phyloP scores from a whole-genome alignment of 257 asterid genomes.

The Nicotiana undulata region DNA sequence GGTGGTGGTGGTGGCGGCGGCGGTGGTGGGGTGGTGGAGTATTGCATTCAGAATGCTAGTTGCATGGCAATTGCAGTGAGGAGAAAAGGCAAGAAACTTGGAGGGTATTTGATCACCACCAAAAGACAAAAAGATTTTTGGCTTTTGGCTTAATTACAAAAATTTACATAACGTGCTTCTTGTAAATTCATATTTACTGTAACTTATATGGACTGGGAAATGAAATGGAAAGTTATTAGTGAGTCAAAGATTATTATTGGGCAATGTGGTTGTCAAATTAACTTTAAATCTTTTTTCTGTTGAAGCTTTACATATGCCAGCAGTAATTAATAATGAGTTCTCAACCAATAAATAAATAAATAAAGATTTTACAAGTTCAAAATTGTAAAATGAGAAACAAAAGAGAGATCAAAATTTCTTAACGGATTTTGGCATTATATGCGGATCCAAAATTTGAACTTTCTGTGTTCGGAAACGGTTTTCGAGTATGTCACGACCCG shows the following conservation, averaged over 20 bases:
- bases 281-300: neutral
- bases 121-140: slow-evolving; percentile 75
- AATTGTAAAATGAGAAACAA: no score
- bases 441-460: no score
- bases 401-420: no score
- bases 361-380: neutral
- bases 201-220: neutral
- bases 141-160: slow-evolving; percentile 66
- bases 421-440: no score
- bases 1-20: neutral
- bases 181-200: neutral
- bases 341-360: no score
- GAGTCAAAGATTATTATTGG: neutral
- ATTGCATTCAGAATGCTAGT: slow-evolving; percentile 71
- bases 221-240: neutral
- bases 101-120: slow-evolving; percentile 83
- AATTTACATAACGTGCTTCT: neutral
- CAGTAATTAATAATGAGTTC: neutral
- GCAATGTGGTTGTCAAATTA: neutral
- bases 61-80: slow-evolving; percentile 89
- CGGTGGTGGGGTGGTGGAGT: slow-evolving; percentile 63
- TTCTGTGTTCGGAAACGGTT: no score
- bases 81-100: slow-evolving; percentile 71
- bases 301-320: neutral
- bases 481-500: no score